Conservation (phyloP, 345 rosid genomes). For the Eucalyptus sp. region DNA sequence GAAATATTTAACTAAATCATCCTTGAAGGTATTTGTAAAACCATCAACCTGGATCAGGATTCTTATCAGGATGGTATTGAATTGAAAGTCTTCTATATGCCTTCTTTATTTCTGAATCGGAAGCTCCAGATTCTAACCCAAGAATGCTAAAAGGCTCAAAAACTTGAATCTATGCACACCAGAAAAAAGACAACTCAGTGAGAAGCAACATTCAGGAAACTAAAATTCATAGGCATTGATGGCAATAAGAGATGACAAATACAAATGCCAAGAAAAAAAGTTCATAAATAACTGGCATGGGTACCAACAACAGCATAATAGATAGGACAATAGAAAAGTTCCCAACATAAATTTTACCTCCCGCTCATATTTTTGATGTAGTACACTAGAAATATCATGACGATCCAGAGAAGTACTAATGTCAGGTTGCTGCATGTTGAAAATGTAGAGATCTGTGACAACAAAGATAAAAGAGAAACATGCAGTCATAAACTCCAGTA, state of each 20-base stretch:
- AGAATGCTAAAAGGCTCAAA: slow-evolving; percentile 90
- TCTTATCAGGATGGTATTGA: slow-evolving; percentile 96
- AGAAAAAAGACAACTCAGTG: background rate
- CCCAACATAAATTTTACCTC: slow-evolving; percentile 34
- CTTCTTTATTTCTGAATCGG: slow-evolving; percentile 83
- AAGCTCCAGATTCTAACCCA: slow-evolving; percentile 71
- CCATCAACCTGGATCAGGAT: slow-evolving; percentile 94
- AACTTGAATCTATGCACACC: slow-evolving; percentile 48
- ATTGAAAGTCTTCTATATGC: slow-evolving; percentile 85
- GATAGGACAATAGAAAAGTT: background rate
- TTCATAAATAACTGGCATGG: background rate
- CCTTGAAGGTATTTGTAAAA: background rate
- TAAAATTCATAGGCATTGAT: background rate
- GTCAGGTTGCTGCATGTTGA: slow-evolving; percentile 92
- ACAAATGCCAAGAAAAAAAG: background rate
- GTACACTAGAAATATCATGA: slow-evolving; percentile 79
- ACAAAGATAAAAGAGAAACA: background rate
- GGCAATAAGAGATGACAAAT: background rate
- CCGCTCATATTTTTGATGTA: slow-evolving; percentile 82
- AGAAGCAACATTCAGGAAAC: background rate
- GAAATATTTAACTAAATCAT: background rate
- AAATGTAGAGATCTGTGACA: slow-evolving; percentile 78
- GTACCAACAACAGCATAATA: background rate
- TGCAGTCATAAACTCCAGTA: background rate
- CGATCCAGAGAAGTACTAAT: slow-evolving; percentile 66